Base-by-base conservation (phyloP, 805 yeast genomes). In the Nakazawaea peltata region DNA sequence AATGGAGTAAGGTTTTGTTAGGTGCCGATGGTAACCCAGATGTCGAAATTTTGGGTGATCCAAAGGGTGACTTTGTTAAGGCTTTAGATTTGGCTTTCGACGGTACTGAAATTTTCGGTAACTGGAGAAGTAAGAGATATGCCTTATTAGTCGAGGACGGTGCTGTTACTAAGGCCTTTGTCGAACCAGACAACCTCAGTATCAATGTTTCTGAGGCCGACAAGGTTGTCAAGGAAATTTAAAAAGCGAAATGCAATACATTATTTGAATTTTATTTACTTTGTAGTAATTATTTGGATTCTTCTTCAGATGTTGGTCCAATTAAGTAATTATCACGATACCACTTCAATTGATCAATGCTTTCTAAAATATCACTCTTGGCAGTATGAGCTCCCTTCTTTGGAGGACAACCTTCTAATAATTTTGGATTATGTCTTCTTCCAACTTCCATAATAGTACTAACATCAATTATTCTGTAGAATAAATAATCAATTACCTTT, bases 391-490 rank as follows among this genome's bases (percentile, higher is more conserved):
- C 69, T 15, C 71, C 67, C 32, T 58, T 59, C 57, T 94, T 92
- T 26, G 56, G 63, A 5, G 90, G 97, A 45, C 59, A 64, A 37
- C 47, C 50, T 39, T 54, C 54, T 58, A 80, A 65, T 33, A 87
- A 57, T 3, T 55, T 60, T 1, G 83, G 81, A 53, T 85, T 85
- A 51, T 82, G 88, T 48, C 97, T 75, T 30, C 59, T 63, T 1
- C 88, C 81, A 12, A 87, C 59, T 56, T 92, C 98, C 70, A 77
- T 73, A 30, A 92, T 61, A 1, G 87, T 65, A n/a, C 94, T 79
- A 12, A 92, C 98, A 50, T 92, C 99, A 27, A 92, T 71, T 26
- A 88, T 67, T 36, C 99, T 69, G 53, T 92, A 92, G 51, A 63
- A 72, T 46, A 73, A 57, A 40, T 65, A 66, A 27, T 71, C 71